Evolutionary conservation across 495 filamentous ascomycete species (phyloP).

Genomic region (Sordaria brevicollis): DNA sequence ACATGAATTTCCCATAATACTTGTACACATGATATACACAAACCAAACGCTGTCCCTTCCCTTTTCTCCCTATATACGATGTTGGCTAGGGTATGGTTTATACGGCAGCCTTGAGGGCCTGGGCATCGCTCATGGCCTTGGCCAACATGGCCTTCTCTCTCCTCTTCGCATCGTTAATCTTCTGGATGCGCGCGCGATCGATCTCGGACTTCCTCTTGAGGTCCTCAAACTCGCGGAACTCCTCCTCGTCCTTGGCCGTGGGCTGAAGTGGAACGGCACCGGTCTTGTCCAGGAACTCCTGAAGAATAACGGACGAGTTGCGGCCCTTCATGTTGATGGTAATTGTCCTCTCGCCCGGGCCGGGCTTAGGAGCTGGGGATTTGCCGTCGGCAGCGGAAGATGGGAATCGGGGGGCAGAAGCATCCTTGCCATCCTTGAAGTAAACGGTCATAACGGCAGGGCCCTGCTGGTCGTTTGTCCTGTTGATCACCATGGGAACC

Average conservation of each 20-base stretch:
- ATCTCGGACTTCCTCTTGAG: slow-evolving; percentile 37
- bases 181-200: slow-evolving; percentile 51
- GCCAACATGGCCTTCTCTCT: slow-evolving; percentile 43
- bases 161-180: slow-evolving; percentile 51
- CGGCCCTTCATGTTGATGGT: slow-evolving; percentile 56
- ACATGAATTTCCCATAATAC: background rate
- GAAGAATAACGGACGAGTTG: slow-evolving; percentile 54
- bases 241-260: slow-evolving; percentile 48
- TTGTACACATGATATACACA: slow-evolving; percentile 18
- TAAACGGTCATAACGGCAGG: slow-evolving; percentile 67
- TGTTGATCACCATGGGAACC: slow-evolving; percentile 70
- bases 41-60: background rate
- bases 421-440: slow-evolving; percentile 37
- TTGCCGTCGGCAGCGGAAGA: slow-evolving; percentile 22
- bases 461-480: slow-evolving; percentile 43
- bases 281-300: slow-evolving; percentile 56
- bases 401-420: slow-evolving; percentile 4
- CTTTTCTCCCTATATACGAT: background rate
- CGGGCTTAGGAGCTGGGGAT: slow-evolving; percentile 30
- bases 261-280: slow-evolving; percentile 50
- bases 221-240: slow-evolving; percentile 50
- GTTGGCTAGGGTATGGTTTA: background rate
- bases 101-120: slow-evolving; percentile 16
- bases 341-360: slow-evolving; percentile 32
- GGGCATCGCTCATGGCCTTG: slow-evolving; percentile 20